Conservation (phyloP, 352 stramenopile species). For the Pythium biforme region DNA sequence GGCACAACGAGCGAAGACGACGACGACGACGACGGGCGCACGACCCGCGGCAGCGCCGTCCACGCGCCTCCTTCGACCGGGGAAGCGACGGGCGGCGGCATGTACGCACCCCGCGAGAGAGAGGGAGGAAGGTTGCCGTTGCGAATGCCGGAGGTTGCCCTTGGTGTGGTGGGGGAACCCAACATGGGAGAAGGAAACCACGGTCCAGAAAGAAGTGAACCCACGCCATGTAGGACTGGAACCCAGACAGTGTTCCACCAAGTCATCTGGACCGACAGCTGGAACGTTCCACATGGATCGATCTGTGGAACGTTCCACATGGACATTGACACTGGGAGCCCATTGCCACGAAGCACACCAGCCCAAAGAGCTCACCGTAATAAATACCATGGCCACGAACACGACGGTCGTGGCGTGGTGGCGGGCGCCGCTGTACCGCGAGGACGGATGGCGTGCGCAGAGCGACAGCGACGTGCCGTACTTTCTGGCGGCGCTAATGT, state of each 20-base stretch:
- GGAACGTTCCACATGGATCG: too few relatives aligned
- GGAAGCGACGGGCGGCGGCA: not conserved
- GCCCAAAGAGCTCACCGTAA: too few relatives aligned
- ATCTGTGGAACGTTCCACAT: not conserved
- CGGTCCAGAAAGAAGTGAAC: not conserved
- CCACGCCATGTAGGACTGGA: not conserved
- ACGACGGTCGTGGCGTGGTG: slow-evolving; percentile 36
- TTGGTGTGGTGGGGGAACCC: not conserved
- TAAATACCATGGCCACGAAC: slow-evolving; percentile 9
- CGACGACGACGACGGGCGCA: not conserved
- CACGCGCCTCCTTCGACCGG: slow-evolving; percentile 29
- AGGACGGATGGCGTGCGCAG: slow-evolving; percentile 47
- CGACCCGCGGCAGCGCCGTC: slow-evolving; percentile 41
- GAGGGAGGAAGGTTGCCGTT: not conserved
- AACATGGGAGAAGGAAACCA: not conserved
- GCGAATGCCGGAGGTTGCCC: too few relatives aligned
- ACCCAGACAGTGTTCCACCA: too few relatives aligned
- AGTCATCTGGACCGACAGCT: not conserved
- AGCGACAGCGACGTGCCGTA: slow-evolving; percentile 47
- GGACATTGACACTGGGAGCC: too few relatives aligned
- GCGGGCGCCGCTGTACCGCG: slow-evolving; percentile 48
- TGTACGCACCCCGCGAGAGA: not conserved
- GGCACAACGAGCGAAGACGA: slow-evolving; percentile 23
- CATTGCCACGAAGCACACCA: too few relatives aligned
- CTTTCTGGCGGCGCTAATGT: slow-evolving; percentile 75